Percentiles rank a stretch among this genome's conserved stretches.
phyloP scores from a whole-genome alignment of 2,329 filamentous ascomycete genomes.

The Rutstroemia sp. region DNA sequence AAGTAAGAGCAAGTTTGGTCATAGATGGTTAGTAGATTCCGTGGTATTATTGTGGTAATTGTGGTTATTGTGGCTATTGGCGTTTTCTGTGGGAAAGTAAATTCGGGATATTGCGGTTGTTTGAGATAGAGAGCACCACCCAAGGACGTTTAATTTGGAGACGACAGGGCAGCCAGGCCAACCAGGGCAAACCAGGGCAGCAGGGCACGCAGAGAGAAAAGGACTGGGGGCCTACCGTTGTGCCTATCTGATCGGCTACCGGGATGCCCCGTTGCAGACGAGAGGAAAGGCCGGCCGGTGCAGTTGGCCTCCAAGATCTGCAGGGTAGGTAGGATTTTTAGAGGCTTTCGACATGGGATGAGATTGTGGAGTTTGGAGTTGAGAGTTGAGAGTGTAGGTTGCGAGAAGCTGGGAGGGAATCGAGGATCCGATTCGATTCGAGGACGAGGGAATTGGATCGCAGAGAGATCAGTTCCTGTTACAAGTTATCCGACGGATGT shows the following conservation, averaged over 20 bases:
- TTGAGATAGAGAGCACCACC: slow-evolving; percentile 44
- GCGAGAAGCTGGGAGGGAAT: neutral
- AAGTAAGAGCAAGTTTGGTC: neutral
- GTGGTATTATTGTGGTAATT: too few species aligned
- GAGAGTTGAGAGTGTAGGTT: too few species aligned
- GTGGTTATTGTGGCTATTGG: neutral
- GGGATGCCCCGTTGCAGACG: neutral
- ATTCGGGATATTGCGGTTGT: slow-evolving; percentile 27
- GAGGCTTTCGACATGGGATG: neutral
- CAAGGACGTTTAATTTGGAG: slow-evolving; percentile 2
- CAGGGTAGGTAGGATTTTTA: neutral
- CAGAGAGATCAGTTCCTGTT: too few species aligned
- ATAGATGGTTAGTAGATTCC: too few species aligned
- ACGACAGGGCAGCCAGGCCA: neutral
- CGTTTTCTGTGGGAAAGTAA: neutral
- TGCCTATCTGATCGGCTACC: neutral
- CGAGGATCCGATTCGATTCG: neutral
- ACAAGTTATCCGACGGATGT: too few species aligned
- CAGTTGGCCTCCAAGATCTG: neutral
- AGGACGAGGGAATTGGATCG: too few species aligned
- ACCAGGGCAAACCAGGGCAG: neutral
- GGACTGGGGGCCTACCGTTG: too few species aligned
- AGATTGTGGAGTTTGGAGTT: neutral
- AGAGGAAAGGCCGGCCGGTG: neutral
- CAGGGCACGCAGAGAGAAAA: too few species aligned